Percentiles rank a stretch among this genome's conserved stretches.
Evolutionary conservation across 306 rosid species (phyloP).

Genomic region (Cucurbita argyrosperma): DNA sequence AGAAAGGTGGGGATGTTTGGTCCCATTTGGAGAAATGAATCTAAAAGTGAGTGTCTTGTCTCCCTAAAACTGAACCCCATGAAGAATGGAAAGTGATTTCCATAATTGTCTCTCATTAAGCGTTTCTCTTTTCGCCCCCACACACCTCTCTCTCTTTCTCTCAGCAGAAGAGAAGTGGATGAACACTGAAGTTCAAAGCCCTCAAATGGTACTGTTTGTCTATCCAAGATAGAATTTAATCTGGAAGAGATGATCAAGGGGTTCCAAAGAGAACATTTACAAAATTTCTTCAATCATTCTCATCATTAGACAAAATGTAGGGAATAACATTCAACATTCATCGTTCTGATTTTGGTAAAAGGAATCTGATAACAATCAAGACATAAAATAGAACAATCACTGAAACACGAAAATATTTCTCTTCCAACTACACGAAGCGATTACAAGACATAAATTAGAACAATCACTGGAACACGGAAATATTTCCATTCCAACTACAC

Average conservation of each 20-base stretch:
- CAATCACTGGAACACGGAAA: conserved; percentile 47
- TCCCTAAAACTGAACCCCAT: conserved; percentile 43
- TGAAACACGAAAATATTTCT: conserved; percentile 57
- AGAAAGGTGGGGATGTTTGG: conserved; percentile 33
- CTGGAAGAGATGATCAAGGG: not conserved
- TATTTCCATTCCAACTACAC: conserved; percentile 69
- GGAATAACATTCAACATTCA: not conserved
- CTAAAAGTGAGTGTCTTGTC: conserved; percentile 36
- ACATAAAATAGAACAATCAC: conserved; percentile 12
- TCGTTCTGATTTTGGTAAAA: not conserved
- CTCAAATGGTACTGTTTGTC: not conserved
- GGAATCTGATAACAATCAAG: not conserved
- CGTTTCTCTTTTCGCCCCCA: conserved; percentile 24
- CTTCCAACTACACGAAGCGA: conserved; percentile 79
- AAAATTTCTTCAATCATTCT: not conserved
- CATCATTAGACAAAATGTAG: not conserved
- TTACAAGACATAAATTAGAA: conserved; percentile 9
- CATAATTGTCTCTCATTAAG: conserved; percentile 54
- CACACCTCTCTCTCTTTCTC: conserved; percentile 1
- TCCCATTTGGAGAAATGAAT: conserved; percentile 58
- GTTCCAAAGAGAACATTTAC: not conserved
- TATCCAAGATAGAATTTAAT: not conserved
- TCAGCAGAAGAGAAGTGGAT: conserved; percentile 31
- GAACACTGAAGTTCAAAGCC: conserved; percentile 9
- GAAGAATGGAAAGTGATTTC: conserved; percentile 44